A percentile compares a stretch with the other conserved stretches of the same genome.
Evolutionary conservation across 2,329 filamentous ascomycete genomes (phyloP).

Genomic region (Cordyceps pruinosa): DNA sequence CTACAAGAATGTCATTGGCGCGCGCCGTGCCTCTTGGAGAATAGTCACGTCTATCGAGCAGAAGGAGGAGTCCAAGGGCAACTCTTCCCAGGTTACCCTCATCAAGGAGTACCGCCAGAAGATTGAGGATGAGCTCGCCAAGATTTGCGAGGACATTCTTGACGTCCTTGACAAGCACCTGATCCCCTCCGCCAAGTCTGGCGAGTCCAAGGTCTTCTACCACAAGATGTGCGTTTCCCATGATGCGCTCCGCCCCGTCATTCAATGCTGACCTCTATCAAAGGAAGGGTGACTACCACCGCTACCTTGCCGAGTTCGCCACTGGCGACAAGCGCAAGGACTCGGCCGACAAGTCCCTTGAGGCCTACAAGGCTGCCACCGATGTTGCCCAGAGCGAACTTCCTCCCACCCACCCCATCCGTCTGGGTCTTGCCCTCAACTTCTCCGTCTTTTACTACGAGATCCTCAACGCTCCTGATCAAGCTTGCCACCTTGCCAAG

Average conservation of each 20-base stretch:
- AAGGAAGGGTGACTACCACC: slow-evolving; percentile 99
- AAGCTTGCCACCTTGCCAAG: slow-evolving; percentile 97
- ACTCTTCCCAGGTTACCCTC: slow-evolving; percentile 77
- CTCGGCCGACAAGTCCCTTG: slow-evolving; percentile 87
- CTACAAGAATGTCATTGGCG: slow-evolving; percentile 98
- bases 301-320: slow-evolving; percentile 96
- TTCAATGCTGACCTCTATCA: slow-evolving; percentile 16
- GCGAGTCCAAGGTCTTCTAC: slow-evolving; percentile 99
- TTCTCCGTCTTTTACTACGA: slow-evolving; percentile 99
- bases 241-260: neutral
- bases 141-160: slow-evolving; percentile 96
- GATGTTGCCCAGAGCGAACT: slow-evolving; percentile 97
- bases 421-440: slow-evolving; percentile 94
- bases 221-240: slow-evolving; percentile 77
- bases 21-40: slow-evolving; percentile 94
- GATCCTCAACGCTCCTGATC: slow-evolving; percentile 97
- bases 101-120: slow-evolving; percentile 99
- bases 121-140: slow-evolving; percentile 93
- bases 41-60: slow-evolving; percentile 98
- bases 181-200: slow-evolving; percentile 87
- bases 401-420: slow-evolving; percentile 95
- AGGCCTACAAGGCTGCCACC: slow-evolving; percentile 96
- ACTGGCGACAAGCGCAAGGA: slow-evolving; percentile 91
- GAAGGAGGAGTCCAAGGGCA: slow-evolving; percentile 99
- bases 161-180: slow-evolving; percentile 90